These are phyloP conservation scores for Vaccinium macrocarpon DNA, from an alignment of 148 eudicot species.

Conservation along the genomic window DNA sequence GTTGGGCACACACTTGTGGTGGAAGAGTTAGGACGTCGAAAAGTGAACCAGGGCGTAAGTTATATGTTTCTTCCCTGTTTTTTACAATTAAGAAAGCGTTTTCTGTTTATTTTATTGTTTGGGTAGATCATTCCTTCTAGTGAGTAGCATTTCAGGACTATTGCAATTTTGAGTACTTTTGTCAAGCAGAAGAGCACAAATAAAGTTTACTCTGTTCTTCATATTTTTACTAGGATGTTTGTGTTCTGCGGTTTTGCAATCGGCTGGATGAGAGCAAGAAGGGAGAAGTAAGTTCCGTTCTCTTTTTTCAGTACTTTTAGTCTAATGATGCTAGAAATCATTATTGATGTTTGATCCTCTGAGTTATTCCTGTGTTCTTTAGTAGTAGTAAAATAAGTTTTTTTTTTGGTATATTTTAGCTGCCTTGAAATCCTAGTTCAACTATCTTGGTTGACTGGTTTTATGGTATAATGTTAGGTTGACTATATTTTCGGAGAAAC, in stretches of 20 bases:
- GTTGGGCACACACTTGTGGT: constrained; percentile 78
- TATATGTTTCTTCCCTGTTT: neutral
- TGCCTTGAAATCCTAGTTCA: neutral
- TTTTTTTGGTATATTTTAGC: neutral
- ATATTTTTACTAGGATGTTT: constrained; percentile 56
- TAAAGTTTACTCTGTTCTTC: neutral
- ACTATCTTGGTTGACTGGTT: neutral
- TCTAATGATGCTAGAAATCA: neutral
- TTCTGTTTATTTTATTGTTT: neutral
- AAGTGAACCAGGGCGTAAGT: constrained; percentile 65
- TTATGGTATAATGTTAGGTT: neutral
- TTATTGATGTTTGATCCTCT: neutral
- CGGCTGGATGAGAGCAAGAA: constrained; percentile 84
- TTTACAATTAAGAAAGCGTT: neutral
- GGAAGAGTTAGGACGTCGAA: constrained; percentile 72
- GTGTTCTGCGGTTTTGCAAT: constrained; percentile 88
- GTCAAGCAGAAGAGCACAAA: neutral
- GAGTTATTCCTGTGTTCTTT: neutral
- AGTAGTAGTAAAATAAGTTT: neutral
- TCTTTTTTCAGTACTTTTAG: neutral
- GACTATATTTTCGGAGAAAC: neutral
- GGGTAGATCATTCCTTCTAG: constrained; percentile 2
- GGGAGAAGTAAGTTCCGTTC: constrained; percentile 81
- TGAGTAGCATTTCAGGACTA: neutral
- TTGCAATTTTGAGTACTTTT: neutral